Evolutionary conservation across 148 eudicot genomes (phyloP).

Genomic region (Persicaria maculosa): DNA sequence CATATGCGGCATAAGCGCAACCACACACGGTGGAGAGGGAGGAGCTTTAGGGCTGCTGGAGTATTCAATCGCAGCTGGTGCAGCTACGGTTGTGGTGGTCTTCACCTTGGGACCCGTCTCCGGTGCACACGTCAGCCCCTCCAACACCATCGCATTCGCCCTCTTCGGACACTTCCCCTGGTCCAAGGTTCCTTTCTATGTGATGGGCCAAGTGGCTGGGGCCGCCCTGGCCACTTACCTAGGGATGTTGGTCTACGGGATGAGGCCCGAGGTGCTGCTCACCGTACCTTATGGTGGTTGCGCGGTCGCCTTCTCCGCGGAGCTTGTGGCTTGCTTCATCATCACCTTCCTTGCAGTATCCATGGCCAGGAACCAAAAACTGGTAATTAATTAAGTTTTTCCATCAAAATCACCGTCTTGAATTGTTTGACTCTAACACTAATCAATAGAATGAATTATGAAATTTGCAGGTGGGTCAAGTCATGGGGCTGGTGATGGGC

Average conservation of each 20-base stretch:
- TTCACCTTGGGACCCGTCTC: slow-evolving; percentile 58
- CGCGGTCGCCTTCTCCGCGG: slow-evolving; percentile 62
- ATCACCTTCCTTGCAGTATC: slow-evolving; percentile 60
- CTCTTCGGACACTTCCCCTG: slow-evolving; percentile 70
- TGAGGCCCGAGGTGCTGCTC: slow-evolving; percentile 43
- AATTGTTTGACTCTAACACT: too few relatives aligned
- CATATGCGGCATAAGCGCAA: slow-evolving; percentile 59
- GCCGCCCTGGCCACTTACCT: slow-evolving; percentile 46
- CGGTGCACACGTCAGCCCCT: slow-evolving; percentile 92
- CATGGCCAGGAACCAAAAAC: slow-evolving; percentile 42
- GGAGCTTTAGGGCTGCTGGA: slow-evolving; percentile 38
- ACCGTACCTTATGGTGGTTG: slow-evolving; percentile 49
- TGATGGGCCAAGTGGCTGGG: slow-evolving; percentile 67
- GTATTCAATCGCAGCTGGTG: slow-evolving; percentile 66
- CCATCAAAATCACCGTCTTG: too few relatives aligned
- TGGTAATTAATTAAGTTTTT: slow-evolving; percentile 21
- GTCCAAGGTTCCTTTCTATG: slow-evolving; percentile 75
- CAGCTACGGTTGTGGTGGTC: slow-evolving; percentile 42
- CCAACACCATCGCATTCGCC: slow-evolving; percentile 80
- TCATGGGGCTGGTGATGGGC: slow-evolving; percentile 62
- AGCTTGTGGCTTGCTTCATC: slow-evolving; percentile 66
- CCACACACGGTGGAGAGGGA: slow-evolving; percentile 34
- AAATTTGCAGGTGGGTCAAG: slow-evolving; percentile 38
- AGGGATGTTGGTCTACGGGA: slow-evolving; percentile 51
- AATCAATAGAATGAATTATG: not conserved